Percentiles rank a stretch among this genome's conserved stretches.
These are phyloP conservation scores for Globisporangium parvum DNA, from an alignment of 352 stramenopile genomes.

Conservation along the genomic window DNA sequence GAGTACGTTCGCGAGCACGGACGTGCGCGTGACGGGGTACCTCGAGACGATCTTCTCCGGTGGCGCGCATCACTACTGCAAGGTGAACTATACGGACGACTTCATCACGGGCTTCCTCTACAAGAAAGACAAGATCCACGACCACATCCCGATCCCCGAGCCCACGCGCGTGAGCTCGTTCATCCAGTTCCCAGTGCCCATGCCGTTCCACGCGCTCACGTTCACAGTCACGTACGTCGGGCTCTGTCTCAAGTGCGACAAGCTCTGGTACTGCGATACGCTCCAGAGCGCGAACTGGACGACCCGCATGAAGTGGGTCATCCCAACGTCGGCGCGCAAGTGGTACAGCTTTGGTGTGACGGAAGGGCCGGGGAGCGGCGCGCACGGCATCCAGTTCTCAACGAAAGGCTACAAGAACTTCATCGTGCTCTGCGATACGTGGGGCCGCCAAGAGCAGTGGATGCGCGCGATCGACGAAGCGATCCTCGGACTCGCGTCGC, in stretches of 20 bases:
- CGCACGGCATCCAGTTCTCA: slow-evolving; percentile 80
- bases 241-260: slow-evolving; percentile 83
- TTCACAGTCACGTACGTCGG: slow-evolving; percentile 84
- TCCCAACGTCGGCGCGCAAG: slow-evolving; percentile 78
- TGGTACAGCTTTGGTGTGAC: slow-evolving; percentile 85
- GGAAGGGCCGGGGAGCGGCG: slow-evolving; percentile 73
- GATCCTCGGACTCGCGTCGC: slow-evolving; percentile 54
- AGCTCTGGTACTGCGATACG: slow-evolving; percentile 86
- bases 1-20: slow-evolving; percentile 44
- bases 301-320: slow-evolving; percentile 88
- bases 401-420: slow-evolving; percentile 89
- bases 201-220: slow-evolving; percentile 85
- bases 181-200: slow-evolving; percentile 84
- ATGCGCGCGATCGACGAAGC: slow-evolving; percentile 80
- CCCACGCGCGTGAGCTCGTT: slow-evolving; percentile 83
- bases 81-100: slow-evolving; percentile 79
- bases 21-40: slow-evolving; percentile 68
- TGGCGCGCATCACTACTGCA: slow-evolving; percentile 73
- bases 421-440: slow-evolving; percentile 81
- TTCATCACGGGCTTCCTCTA: slow-evolving; percentile 86
- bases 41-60: slow-evolving; percentile 84
- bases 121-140: slow-evolving; percentile 90
- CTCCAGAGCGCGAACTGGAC: slow-evolving; percentile 78
- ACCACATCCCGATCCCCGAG: slow-evolving; percentile 84
- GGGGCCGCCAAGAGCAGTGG: slow-evolving; percentile 84